phyloP scores from a whole-genome alignment of 768 basidiomycete genomes.

The Tricholoma flavovirens region DNA sequence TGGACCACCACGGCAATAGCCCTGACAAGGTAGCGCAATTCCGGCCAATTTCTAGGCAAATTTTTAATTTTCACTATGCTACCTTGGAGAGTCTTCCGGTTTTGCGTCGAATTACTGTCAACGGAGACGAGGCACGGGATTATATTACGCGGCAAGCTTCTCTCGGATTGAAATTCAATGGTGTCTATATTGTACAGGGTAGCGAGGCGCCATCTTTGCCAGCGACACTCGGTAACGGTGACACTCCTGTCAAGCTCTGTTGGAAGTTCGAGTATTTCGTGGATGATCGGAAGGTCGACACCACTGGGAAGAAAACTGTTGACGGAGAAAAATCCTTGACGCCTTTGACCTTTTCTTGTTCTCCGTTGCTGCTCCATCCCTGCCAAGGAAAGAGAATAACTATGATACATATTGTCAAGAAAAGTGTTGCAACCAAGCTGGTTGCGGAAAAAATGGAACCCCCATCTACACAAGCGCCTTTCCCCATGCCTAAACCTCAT shows the following conservation, averaged over 20 bases:
- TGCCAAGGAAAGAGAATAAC: constrained; percentile 60
- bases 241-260: constrained; percentile 34
- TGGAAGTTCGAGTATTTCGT: constrained; percentile 85
- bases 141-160: constrained; percentile 73
- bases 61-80: constrained; percentile 68
- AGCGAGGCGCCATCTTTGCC: constrained; percentile 41
- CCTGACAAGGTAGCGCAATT: constrained; percentile 57
- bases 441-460: constrained; percentile 55
- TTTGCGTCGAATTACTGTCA: constrained; percentile 63
- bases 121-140: constrained; percentile 64
- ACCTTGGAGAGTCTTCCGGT: constrained; percentile 61
- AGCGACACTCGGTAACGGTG: constrained; percentile 13
- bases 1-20: constrained; percentile 22
- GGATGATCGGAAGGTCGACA: constrained; percentile 46
- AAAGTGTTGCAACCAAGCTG: constrained; percentile 62
- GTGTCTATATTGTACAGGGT: constrained; percentile 71
- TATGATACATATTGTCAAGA: constrained; percentile 67
- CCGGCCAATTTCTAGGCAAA: constrained; percentile 49
- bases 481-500: neutral
- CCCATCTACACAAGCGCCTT: constrained; percentile 15
- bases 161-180: constrained; percentile 61
- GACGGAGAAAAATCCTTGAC: constrained; percentile 69
- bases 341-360: constrained; percentile 71
- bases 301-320: constrained; percentile 38
- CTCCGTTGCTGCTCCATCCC: constrained; percentile 59